Percentiles rank a stretch among this genome's conserved stretches.
These are phyloP conservation scores for Daldinia vernicosa DNA, from an alignment of 495 filamentous ascomycete genomes.

Conservation along the genomic window DNA sequence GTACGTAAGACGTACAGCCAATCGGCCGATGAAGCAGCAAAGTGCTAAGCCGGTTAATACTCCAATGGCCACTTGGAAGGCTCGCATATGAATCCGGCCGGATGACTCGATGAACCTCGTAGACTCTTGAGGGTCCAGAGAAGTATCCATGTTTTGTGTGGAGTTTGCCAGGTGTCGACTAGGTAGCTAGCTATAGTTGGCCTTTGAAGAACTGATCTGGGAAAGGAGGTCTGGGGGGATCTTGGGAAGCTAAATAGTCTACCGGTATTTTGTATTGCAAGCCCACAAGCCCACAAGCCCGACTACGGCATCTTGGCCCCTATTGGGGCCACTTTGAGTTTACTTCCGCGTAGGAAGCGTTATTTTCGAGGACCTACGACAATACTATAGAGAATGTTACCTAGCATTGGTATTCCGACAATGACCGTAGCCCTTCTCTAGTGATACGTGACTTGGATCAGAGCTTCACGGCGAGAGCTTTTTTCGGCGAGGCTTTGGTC, in stretches of 20 bases:
- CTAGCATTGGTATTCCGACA: too few species aligned
- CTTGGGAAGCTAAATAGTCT: neutral
- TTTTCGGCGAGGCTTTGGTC: too few species aligned
- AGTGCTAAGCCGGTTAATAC: constrained; percentile 27
- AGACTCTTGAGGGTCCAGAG: neutral
- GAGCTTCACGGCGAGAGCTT: too few species aligned
- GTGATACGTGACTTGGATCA: too few species aligned
- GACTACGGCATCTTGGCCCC: too few species aligned
- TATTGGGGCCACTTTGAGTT: too few species aligned
- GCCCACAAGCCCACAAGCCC: neutral
- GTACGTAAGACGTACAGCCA: constrained; percentile 32
- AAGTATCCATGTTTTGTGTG: neutral
- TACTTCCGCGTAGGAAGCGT: too few species aligned
- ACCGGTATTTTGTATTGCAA: too few species aligned
- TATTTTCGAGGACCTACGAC: too few species aligned
- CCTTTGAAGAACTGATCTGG: neutral
- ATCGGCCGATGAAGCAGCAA: constrained; percentile 16
- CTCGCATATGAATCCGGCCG: constrained; percentile 13
- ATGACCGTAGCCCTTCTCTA: too few species aligned
- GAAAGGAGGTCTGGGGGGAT: neutral
- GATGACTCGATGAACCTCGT: constrained; percentile 4
- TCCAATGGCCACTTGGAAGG: constrained; percentile 10
- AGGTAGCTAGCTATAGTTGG: too few species aligned
- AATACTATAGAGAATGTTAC: too few species aligned
- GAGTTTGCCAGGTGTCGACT: neutral